These are phyloP conservation scores for Inonotus obliquus DNA, from an alignment of 1,284 basidiomycete species.

Conservation along the genomic window DNA sequence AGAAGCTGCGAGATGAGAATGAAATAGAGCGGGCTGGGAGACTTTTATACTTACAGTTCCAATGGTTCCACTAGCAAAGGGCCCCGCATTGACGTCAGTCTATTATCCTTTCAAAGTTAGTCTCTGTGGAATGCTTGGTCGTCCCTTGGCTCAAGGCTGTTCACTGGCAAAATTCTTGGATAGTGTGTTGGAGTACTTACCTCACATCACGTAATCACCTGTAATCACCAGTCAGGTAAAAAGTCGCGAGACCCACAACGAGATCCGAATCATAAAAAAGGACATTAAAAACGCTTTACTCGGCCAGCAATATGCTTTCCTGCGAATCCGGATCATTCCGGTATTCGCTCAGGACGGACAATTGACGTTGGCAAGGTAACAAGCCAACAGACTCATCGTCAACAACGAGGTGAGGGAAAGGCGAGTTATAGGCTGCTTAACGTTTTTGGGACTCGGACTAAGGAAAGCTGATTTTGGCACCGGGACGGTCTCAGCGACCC, in stretches of 20 bases:
- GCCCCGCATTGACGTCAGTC: not conserved
- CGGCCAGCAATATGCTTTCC: slow-evolving; percentile 12
- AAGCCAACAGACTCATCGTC: slow-evolving; percentile 14
- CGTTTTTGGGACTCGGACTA: slow-evolving; percentile 6
- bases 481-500: not conserved
- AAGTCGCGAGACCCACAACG: too few species aligned
- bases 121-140: not conserved
- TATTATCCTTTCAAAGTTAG: not conserved
- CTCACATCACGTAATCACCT: too few species aligned
- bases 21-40: too few species aligned
- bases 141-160: slow-evolving; percentile 12
- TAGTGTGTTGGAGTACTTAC: slow-evolving; percentile 12
- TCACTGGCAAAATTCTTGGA: not conserved
- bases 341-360: not conserved
- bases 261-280: too few species aligned
- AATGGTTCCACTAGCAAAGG: too few species aligned
- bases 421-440: slow-evolving; percentile 14
- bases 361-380: not conserved
- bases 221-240: too few species aligned
- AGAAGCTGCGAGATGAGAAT: too few species aligned
- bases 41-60: too few species aligned
- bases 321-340: slow-evolving; percentile 1
- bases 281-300: too few species aligned
- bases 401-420: slow-evolving; percentile 15
- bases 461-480: slow-evolving; percentile 11